Evolutionary conservation across 2,329 filamentous ascomycete species (phyloP).

Genomic region (Colletotrichum lini): DNA sequence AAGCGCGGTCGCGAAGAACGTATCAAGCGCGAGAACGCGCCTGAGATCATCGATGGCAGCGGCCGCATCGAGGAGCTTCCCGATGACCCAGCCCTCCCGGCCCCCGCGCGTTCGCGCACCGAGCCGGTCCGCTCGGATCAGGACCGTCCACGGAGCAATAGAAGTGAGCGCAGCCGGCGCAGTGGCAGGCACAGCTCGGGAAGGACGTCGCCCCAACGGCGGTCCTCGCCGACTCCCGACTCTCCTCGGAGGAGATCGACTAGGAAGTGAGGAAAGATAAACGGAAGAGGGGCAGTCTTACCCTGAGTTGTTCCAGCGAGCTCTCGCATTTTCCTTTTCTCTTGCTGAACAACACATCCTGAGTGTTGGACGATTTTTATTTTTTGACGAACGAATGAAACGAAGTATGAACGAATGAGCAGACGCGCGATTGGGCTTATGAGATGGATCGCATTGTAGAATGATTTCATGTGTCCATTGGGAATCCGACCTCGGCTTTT

Average conservation of each 20-base stretch:
- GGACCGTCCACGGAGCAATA: constrained; percentile 32
- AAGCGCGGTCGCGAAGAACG: constrained; percentile 92
- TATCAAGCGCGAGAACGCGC: constrained; percentile 72
- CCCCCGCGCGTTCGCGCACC: constrained; percentile 44
- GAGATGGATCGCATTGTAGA: background rate
- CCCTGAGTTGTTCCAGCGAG: background rate
- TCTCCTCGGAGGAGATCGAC: constrained; percentile 28
- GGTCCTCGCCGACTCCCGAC: constrained; percentile 21
- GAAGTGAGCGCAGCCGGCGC: constrained; percentile 43
- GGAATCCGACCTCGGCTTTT: background rate
- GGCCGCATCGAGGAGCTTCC: constrained; percentile 65
- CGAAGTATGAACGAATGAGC: constrained; percentile 14
- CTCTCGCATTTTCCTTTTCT: background rate
- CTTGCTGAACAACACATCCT: too few species aligned
- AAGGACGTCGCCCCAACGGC: constrained; percentile 25
- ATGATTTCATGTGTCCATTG: constrained; percentile 11
- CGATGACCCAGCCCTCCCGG: constrained; percentile 62
- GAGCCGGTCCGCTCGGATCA: constrained; percentile 28
- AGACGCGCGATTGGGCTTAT: background rate
- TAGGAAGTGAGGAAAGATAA: constrained; percentile 14
- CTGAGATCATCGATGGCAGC: constrained; percentile 53
- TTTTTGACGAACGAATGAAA: constrained; percentile 10
- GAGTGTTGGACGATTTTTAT: background rate
- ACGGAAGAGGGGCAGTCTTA: background rate
- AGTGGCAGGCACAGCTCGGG: constrained; percentile 36